phyloP scores from a whole-genome alignment of 2,329 filamentous ascomycete species.

The Teratosphaeria destructans region DNA sequence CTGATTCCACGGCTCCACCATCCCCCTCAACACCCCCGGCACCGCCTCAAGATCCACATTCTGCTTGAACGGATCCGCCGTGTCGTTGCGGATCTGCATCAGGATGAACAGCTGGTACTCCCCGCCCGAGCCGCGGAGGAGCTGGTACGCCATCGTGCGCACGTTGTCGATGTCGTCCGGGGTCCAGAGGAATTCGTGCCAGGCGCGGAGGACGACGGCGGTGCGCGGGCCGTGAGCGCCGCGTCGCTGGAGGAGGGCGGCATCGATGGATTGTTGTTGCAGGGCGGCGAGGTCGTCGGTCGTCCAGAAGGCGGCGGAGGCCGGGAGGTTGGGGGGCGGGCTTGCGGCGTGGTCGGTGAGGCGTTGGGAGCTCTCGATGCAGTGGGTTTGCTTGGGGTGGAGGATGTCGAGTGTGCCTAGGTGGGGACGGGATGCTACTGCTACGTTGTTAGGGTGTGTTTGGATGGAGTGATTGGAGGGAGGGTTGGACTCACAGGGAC shows the following conservation, averaged over 20 bases:
- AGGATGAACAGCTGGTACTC: background rate
- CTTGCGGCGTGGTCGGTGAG: background rate
- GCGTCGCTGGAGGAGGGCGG: background rate
- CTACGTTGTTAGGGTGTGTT: background rate
- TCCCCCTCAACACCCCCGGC: background rate
- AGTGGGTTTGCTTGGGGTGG: background rate
- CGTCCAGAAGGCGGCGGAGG: background rate
- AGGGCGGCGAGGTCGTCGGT: background rate
- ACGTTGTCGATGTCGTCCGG: background rate
- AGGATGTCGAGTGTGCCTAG: background rate
- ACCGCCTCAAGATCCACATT: background rate
- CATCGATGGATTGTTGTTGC: background rate
- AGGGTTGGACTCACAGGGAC: background rate
- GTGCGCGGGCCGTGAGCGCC: background rate
- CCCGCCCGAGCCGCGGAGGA: background rate
- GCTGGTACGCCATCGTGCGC: background rate
- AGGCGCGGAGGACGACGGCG: background rate
- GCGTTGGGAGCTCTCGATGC: background rate
- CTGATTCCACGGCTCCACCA: background rate
- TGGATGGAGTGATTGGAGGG: background rate
- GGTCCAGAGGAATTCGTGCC: background rate
- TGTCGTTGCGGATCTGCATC: background rate
- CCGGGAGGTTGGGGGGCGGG: background rate
- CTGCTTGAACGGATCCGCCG: background rate
- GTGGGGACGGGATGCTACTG: background rate